Percentiles rank a stretch among this genome's conserved stretches.
Evolutionary conservation across 192 early-diverging fungal species (phyloP).

Genomic region (Gonapodya prolifera): DNA sequence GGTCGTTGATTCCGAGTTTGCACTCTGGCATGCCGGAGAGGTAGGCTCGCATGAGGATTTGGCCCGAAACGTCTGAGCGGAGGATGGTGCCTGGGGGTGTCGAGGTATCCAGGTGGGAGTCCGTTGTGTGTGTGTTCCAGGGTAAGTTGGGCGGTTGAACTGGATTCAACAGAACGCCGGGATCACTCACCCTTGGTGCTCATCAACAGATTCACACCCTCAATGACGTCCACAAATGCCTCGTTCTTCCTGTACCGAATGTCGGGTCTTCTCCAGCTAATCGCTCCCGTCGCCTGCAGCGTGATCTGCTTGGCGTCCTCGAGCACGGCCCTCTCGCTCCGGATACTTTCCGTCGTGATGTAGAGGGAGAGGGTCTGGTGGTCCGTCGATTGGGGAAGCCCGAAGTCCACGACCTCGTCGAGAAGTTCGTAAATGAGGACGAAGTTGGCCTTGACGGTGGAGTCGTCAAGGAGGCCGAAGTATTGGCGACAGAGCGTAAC

Average conservation of each 20-base stretch:
- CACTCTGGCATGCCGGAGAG: slow-evolving; percentile 96
- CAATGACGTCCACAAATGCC: slow-evolving; percentile 95
- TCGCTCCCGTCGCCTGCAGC: slow-evolving; percentile 91
- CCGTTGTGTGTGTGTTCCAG: too few relatives aligned
- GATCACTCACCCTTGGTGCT: slow-evolving; percentile 48
- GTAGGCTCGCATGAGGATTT: slow-evolving; percentile 88
- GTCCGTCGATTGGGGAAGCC: slow-evolving; percentile 78
- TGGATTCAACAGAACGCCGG: too few relatives aligned
- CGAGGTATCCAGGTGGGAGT: too few relatives aligned
- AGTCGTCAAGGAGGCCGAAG: slow-evolving; percentile 73
- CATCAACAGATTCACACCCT: slow-evolving; percentile 86
- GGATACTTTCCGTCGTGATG: slow-evolving; percentile 56
- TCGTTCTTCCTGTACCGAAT: slow-evolving; percentile 97
- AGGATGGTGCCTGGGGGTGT: slow-evolving; percentile 53
- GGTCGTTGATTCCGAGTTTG: slow-evolving; percentile 95
- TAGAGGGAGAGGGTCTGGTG: slow-evolving; percentile 72
- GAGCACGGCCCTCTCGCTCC: slow-evolving; percentile 10
- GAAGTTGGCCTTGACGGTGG: slow-evolving; percentile 77
- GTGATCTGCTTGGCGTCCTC: slow-evolving; percentile 66
- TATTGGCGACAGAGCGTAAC: slow-evolving; percentile 61
- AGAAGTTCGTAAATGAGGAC: slow-evolving; percentile 74
- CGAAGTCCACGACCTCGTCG: slow-evolving; percentile 78
- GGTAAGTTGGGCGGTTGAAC: too few relatives aligned
- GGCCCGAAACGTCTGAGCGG: slow-evolving; percentile 76
- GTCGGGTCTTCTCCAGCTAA: slow-evolving; percentile 83